Evolutionary conservation across 2,329 filamentous ascomycete species (phyloP).

Genomic region (Xylaria sp.): DNA sequence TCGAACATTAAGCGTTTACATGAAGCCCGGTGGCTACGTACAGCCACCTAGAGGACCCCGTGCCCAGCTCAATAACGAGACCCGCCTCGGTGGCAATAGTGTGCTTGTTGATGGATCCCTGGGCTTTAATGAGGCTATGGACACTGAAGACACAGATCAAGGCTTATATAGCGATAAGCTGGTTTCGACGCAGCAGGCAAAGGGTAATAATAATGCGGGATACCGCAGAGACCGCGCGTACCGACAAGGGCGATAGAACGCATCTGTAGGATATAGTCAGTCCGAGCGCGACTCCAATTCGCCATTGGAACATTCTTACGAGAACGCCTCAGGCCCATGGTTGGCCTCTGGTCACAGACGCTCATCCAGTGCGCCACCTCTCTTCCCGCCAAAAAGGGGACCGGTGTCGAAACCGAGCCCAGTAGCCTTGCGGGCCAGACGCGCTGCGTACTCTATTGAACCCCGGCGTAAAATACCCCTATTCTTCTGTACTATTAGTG

Average conservation of each 20-base stretch:
- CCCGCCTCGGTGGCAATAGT: constrained; percentile 49
- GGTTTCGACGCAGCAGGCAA: constrained; percentile 43
- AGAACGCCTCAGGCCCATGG: background rate
- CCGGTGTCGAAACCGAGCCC: background rate
- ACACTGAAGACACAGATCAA: constrained; percentile 51
- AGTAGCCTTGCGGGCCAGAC: background rate
- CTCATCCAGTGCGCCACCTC: background rate
- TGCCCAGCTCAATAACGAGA: constrained; percentile 47
- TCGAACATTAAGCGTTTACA: constrained; percentile 76
- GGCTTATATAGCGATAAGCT: constrained; percentile 65
- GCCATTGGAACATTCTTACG: background rate
- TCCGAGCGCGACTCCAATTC: background rate
- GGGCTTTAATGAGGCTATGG: constrained; percentile 63
- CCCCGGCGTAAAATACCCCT: background rate
- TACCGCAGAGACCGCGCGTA: constrained; percentile 41
- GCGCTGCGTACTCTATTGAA: background rate
- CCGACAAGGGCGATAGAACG: constrained; percentile 41
- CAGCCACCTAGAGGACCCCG: constrained; percentile 48
- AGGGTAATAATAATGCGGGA: constrained; percentile 29
- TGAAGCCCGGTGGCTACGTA: constrained; percentile 63
- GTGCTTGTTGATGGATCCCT: constrained; percentile 63
- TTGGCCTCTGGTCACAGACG: background rate
- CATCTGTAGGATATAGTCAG: background rate
- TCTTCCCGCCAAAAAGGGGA: background rate
- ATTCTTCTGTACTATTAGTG: constrained; percentile 25